phyloP scores from a whole-genome alignment of 495 filamentous ascomycete species.

The Penicillium lagena region DNA sequence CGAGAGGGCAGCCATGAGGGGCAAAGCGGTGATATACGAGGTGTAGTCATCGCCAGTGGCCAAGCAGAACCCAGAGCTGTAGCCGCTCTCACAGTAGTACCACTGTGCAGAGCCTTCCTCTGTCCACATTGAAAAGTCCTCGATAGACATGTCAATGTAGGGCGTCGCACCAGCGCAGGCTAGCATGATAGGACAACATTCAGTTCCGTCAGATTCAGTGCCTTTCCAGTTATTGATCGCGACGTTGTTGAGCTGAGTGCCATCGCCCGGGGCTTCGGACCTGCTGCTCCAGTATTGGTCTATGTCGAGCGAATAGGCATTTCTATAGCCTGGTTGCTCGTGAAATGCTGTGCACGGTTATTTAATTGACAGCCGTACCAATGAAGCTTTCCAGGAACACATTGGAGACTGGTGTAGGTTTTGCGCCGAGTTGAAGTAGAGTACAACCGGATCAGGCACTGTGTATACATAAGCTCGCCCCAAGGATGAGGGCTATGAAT shows the following conservation, averaged over 20 bases:
- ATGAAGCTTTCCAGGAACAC: slow-evolving; percentile 52
- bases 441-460: too few relatives aligned
- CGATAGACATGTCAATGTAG: slow-evolving; percentile 46
- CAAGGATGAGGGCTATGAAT: too few relatives aligned
- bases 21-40: slow-evolving; percentile 28
- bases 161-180: slow-evolving; percentile 41
- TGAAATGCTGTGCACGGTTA: background rate
- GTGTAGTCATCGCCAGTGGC: slow-evolving; percentile 15
- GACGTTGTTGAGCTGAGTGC: slow-evolving; percentile 45
- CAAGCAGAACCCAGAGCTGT: slow-evolving; percentile 43
- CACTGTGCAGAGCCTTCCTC: slow-evolving; percentile 37
- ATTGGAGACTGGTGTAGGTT: slow-evolving; percentile 36
- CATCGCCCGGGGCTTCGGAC: slow-evolving; percentile 29
- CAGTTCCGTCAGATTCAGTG: slow-evolving; percentile 41
- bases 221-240: slow-evolving; percentile 53
- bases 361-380: slow-evolving; percentile 17
- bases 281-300: slow-evolving; percentile 48
- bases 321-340: slow-evolving; percentile 35
- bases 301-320: slow-evolving; percentile 47
- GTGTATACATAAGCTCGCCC: too few relatives aligned
- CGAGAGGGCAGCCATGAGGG: slow-evolving; percentile 28
- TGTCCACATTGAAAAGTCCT: slow-evolving; percentile 56
- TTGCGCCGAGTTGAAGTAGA: too few relatives aligned
- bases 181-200: slow-evolving; percentile 45
- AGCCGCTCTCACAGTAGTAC: slow-evolving; percentile 44